Evolutionary conservation across 768 basidiomycete genomes (phyloP).

Genomic region (Leucosporidium scottii): DNA sequence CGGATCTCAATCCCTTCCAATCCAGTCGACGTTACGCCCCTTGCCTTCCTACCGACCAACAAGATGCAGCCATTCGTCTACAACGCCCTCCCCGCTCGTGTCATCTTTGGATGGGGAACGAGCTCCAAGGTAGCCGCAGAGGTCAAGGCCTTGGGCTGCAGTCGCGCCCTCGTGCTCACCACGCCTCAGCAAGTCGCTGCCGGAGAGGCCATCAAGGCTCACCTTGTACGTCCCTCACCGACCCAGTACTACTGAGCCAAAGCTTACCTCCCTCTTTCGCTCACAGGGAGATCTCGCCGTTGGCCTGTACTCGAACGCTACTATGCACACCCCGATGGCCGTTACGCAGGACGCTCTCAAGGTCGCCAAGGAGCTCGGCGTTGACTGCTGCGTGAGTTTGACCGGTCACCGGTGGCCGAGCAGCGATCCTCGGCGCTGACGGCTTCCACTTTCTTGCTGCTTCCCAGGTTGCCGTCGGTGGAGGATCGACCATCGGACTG

Average conservation of each 20-base stretch:
- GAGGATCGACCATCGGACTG: conserved; percentile 45
- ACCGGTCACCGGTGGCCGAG: not conserved
- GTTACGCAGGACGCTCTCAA: conserved; percentile 44
- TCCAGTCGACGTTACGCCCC: not conserved
- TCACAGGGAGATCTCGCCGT: conserved; percentile 35
- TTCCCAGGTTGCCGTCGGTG: conserved; percentile 39
- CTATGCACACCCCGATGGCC: conserved; percentile 46
- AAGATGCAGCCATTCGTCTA: conserved; percentile 45
- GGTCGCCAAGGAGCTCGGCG: conserved; percentile 37
- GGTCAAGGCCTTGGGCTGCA: conserved; percentile 41
- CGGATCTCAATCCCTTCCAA: not conserved
- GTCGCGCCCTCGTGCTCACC: conserved; percentile 42
- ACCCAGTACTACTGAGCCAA: conserved; percentile 1
- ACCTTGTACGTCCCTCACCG: conserved; percentile 31
- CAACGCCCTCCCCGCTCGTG: conserved; percentile 44
- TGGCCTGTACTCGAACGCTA: conserved; percentile 45
- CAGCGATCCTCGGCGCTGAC: not conserved
- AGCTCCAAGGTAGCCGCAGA: conserved; percentile 41
- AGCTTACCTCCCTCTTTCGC: not conserved
- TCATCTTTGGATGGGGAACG: conserved; percentile 46
- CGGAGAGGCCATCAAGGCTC: conserved; percentile 37
- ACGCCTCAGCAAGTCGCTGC: conserved; percentile 41
- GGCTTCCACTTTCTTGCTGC: not conserved
- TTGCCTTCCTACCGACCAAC: not conserved
- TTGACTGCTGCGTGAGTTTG: conserved; percentile 43